phyloP scores from a whole-genome alignment of 78 protist genomes.

The Reticulomyxa filosa region DNA sequence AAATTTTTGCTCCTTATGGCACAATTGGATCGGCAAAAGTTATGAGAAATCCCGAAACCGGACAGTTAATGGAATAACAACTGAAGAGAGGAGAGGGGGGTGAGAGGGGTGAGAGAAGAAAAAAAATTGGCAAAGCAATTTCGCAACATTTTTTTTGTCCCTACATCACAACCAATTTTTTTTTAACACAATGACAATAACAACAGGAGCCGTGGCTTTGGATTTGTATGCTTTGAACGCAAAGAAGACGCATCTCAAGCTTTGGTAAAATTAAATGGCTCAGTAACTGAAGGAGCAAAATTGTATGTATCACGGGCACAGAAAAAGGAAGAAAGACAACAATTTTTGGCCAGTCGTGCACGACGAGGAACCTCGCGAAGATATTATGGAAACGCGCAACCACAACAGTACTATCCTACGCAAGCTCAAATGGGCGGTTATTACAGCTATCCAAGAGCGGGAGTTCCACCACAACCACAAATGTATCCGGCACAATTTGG shows the following conservation, averaged over 20 bases:
- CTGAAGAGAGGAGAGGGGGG: too few species aligned
- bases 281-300: constrained; percentile 58
- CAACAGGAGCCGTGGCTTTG: constrained; percentile 66
- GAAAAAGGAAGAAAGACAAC: constrained; percentile 54
- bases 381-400: not conserved
- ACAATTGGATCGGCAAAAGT: constrained; percentile 64
- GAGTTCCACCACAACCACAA: too few species aligned
- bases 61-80: too few species aligned
- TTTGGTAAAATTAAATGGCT: constrained; percentile 75
- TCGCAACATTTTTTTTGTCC: too few species aligned
- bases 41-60: constrained; percentile 75
- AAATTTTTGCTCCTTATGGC: constrained; percentile 60
- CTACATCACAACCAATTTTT: too few species aligned
- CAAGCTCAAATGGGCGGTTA: too few species aligned
- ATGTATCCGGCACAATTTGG: too few species aligned
- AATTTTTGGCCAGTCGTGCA: not conserved
- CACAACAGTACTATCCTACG: too few species aligned
- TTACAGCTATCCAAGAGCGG: too few species aligned
- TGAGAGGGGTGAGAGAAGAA: too few species aligned
- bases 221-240: constrained; percentile 77
- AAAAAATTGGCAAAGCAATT: too few species aligned
- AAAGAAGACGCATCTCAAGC: constrained; percentile 84
- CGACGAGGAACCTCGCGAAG: not conserved
- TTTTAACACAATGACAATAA: too few species aligned
- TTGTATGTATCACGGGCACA: constrained; percentile 81